Evolutionary conservation across 305 asterid species (phyloP), one percentile per base, ranked within the genome.

Genomic region (Petunia hybrid): DNA sequence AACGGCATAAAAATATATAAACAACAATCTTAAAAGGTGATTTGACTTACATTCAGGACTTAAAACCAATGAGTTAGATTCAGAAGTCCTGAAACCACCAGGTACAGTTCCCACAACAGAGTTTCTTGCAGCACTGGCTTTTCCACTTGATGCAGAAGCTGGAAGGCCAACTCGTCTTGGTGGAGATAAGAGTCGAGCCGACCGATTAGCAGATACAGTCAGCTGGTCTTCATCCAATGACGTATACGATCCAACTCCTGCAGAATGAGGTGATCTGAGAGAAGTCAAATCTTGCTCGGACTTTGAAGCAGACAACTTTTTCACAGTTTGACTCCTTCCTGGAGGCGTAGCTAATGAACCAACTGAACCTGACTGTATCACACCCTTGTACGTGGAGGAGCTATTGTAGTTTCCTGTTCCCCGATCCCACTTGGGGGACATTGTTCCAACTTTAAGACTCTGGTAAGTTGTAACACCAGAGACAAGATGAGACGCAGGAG

Each of bases 281-380:
- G 95, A 85, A 77, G 90, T 69, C 89, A 93, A 89, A 86, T 97
- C 98, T 88, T 97, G 99, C 81, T 97, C 97, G 60, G 98, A 94
- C 85, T 91, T 94, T 9, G 98, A 94, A 80, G 87, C 89, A 53
- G 91, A 59, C 86, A 92, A 80, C 80, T 86, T 91, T 80, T 85
- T 93, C 85, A 82, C 83, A 66, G 87, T 85, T 79, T 88, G 90
- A 85, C 82, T 88, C 83, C 91, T 89, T 83, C 88, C 97, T 82
- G 86, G 82, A 42, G 84, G 86, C 51, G 91, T 60, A 57, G 90
- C 53, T 46, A 89, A 82, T 48, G 92, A 90, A 83, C 91, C 91
- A 81, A 90, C 81, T 80, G 97, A 90, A 74, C 89, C 93, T 40
- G 98, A 87, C 48, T 87, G 97, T 55, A 89, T 63, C 46, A 89